A percentile compares a stretch with the other conserved stretches of the same genome.
These are phyloP conservation scores for Aspergillus persii DNA, from an alignment of 2,329 filamentous ascomycete genomes.

Conservation along the genomic window DNA sequence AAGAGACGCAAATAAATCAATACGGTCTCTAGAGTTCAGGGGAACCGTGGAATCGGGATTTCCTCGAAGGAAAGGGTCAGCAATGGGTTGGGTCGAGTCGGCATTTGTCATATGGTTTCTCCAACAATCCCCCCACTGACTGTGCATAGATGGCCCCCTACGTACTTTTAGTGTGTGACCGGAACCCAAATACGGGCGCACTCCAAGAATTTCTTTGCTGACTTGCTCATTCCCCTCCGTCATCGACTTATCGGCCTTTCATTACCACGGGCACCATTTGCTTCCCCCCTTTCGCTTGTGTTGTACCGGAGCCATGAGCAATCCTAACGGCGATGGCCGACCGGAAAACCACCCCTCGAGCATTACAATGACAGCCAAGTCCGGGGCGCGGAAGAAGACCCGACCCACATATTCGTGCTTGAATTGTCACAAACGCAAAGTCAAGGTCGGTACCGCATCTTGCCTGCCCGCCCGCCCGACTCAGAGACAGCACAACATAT, in stretches of 20 bases:
- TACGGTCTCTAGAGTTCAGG: background rate
- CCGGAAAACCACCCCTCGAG: background rate
- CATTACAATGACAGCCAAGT: conserved; percentile 2
- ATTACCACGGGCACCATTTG: background rate
- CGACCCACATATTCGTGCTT: conserved; percentile 32
- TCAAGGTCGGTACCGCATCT: conserved; percentile 28
- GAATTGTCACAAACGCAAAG: conserved; percentile 32
- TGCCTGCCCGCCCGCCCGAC: background rate
- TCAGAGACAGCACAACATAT: background rate
- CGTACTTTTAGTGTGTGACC: too few species aligned
- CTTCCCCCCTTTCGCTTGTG: background rate
- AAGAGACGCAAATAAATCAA: too few species aligned
- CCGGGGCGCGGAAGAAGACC: conserved; percentile 22
- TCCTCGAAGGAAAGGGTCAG: background rate
- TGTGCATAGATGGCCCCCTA: background rate
- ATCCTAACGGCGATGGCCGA: background rate
- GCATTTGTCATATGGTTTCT: background rate
- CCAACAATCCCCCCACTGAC: conserved; percentile 1
- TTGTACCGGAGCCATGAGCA: conserved; percentile 4
- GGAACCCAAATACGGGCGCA: background rate
- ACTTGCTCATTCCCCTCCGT: background rate
- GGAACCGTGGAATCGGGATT: background rate
- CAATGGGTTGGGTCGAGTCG: background rate
- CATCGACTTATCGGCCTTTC: background rate
- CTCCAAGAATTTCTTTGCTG: background rate